Conservation (phyloP, 306 rosid species). For the Malus orientalis region DNA sequence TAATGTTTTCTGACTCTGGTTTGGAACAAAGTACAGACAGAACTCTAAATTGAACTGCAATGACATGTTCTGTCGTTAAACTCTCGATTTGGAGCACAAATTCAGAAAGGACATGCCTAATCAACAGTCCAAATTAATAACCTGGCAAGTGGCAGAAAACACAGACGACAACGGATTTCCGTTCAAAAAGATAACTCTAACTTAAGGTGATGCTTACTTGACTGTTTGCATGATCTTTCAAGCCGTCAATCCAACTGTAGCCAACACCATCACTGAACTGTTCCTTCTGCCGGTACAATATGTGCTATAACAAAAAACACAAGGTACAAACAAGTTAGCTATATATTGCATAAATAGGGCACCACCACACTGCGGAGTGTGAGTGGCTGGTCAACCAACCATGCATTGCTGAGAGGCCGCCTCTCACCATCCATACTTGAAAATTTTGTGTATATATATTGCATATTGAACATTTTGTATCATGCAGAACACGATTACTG, state of each 20-base stretch:
- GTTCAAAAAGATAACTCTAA: neutral
- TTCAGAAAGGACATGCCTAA: neutral
- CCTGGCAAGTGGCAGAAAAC: neutral
- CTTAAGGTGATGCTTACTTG: conserved; percentile 46
- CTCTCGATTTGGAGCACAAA: neutral
- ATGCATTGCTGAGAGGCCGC: neutral
- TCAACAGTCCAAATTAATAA: neutral
- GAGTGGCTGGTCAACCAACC: neutral
- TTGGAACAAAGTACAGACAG: neutral
- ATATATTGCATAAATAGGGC: neutral
- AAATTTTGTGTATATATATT: neutral
- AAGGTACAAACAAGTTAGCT: neutral
- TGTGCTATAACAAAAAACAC: conserved; percentile 45
- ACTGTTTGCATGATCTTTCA: conserved; percentile 72
- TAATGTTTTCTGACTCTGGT: neutral
- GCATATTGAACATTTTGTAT: no score
- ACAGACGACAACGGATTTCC: neutral
- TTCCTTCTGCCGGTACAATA: conserved; percentile 92
- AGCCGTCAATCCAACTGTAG: conserved; percentile 96
- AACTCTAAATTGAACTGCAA: neutral
- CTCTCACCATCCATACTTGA: neutral
- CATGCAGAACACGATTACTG: neutral
- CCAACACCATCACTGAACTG: conserved; percentile 99
- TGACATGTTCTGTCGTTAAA: neutral
- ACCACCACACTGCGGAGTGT: neutral